phyloP scores from a whole-genome alignment of 2,329 filamentous ascomycete genomes.

The Fusarium anguioides region DNA sequence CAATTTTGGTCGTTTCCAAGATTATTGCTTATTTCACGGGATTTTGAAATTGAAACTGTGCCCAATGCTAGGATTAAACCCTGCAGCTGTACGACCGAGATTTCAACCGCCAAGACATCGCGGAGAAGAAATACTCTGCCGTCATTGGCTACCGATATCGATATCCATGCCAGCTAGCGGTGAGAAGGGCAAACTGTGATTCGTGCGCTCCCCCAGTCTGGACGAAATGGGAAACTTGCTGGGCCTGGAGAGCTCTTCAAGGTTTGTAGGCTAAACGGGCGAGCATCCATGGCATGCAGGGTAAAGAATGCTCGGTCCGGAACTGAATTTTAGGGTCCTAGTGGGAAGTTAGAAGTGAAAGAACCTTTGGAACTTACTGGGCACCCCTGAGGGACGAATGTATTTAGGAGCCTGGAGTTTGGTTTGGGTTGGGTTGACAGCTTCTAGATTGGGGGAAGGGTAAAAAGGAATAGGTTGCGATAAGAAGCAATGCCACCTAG shows the following conservation, averaged over 20 bases:
- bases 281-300: too few species aligned
- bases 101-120: slow-evolving; percentile 27
- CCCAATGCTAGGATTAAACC: slow-evolving; percentile 21
- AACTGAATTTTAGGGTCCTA: slow-evolving; percentile 2
- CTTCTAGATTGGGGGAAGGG: slow-evolving; percentile 25
- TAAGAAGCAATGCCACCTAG: slow-evolving; percentile 7
- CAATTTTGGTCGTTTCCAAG: neutral
- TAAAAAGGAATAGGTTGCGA: slow-evolving; percentile 15
- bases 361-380: slow-evolving; percentile 12
- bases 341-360: slow-evolving; percentile 5
- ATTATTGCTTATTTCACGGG: slow-evolving; percentile 29
- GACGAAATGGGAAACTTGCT: slow-evolving; percentile 31
- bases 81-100: slow-evolving; percentile 23
- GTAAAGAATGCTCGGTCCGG: slow-evolving; percentile 19
- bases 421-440: neutral
- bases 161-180: slow-evolving; percentile 36
- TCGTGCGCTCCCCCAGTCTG: slow-evolving; percentile 27
- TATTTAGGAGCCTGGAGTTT: neutral
- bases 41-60: slow-evolving; percentile 32
- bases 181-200: slow-evolving; percentile 21
- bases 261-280: slow-evolving; percentile 31
- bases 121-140: slow-evolving; percentile 27
- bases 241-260: slow-evolving; percentile 4
- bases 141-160: slow-evolving; percentile 35
- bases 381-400: slow-evolving; percentile 11